Percentiles rank a stretch among this genome's conserved stretches.
Conservation (phyloP, 768 basidiomycete genomes). For the Mycena haematopus region DNA sequence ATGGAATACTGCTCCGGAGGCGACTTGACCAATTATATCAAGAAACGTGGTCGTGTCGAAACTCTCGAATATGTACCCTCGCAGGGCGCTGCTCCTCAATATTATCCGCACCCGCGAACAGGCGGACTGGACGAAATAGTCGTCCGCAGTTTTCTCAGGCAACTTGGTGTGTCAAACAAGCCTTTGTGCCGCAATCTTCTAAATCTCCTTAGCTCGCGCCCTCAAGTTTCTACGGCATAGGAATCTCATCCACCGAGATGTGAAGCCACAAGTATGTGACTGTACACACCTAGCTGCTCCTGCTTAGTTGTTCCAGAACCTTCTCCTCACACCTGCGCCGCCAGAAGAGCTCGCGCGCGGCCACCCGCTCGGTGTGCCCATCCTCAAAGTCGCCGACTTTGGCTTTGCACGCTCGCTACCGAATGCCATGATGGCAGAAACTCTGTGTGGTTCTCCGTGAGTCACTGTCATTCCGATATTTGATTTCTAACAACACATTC, state of each 20-base stretch:
- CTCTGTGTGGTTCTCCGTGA: slow-evolving; percentile 95
- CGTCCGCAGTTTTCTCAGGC: slow-evolving; percentile 90
- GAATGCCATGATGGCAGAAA: slow-evolving; percentile 94
- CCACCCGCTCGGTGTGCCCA: slow-evolving; percentile 90
- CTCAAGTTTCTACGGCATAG: slow-evolving; percentile 89
- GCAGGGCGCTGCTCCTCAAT: slow-evolving; percentile 73
- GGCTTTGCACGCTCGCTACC: slow-evolving; percentile 95
- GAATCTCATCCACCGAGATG: slow-evolving; percentile 94
- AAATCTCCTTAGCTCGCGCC: slow-evolving; percentile 73
- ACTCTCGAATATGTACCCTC: slow-evolving; percentile 82
- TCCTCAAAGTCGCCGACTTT: slow-evolving; percentile 97
- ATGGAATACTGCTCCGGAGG: slow-evolving; percentile 98
- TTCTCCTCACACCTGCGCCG: slow-evolving; percentile 85
- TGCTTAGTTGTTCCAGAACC: slow-evolving; percentile 63
- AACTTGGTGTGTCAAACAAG: slow-evolving; percentile 64
- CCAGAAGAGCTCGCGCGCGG: slow-evolving; percentile 83
- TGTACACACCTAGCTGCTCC: no score
- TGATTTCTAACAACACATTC: not conserved
- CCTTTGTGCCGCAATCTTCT: not conserved
- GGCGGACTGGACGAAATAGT: slow-evolving; percentile 92
- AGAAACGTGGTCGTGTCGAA: slow-evolving; percentile 94
- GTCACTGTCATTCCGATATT: slow-evolving; percentile 38
- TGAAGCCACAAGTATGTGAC: slow-evolving; percentile 67
- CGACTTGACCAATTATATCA: slow-evolving; percentile 96
- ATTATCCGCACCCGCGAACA: slow-evolving; percentile 88